Evolutionary conservation across 2,329 filamentous ascomycete species (phyloP), one percentile per base, ranked within the genome.

Genomic region (Cordyceps farinosa): DNA sequence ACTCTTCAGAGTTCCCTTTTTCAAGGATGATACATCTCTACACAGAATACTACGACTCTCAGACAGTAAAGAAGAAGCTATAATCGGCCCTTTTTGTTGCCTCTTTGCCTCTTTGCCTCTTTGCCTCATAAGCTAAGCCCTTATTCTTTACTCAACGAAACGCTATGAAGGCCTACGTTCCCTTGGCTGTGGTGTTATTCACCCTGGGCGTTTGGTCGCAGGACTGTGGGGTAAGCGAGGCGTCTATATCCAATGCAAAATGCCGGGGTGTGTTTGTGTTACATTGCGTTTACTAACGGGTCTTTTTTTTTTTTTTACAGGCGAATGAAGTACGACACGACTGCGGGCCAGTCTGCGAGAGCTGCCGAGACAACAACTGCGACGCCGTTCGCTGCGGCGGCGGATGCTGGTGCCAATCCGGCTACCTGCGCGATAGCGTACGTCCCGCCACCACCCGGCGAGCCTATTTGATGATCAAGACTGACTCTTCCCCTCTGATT

Each of bases 181-280:
- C 45, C 15, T 38, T 59, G 34, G 34, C 45, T 15, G 22, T 48
- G 11, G 45, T 30, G 8, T 4, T 59, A 1, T 59, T 59, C 15
- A 30, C 44, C 6, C 22, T 48, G 10, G 56, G 56, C 22, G 56
- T 59, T 50, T 59, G 56, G 56, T 59, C 44, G 5, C 56, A 59
- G 15, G 22, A 22, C 13, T 59, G 56, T 13, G 56, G 44, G 3
- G 56, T 59, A 50, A 59, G 56, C 22, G 15, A 40, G 22, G 40
- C 34, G 22, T n/a, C 32, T 38, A 47, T 38, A 47, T 11, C n/a
- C 7, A 1, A n/a, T 38, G 2, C 22, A 22, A 40, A 13, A 34
- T 13, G 29, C 4, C 6, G 22, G 17, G 22, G 22, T 22, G 22
- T 22, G 22, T 22, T 22, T 22, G 22, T 22, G 22, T 9, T 59